Base-by-base conservation (phyloP, 108 stramenopile species). In the Pseudonitzschia delicatissima region DNA sequence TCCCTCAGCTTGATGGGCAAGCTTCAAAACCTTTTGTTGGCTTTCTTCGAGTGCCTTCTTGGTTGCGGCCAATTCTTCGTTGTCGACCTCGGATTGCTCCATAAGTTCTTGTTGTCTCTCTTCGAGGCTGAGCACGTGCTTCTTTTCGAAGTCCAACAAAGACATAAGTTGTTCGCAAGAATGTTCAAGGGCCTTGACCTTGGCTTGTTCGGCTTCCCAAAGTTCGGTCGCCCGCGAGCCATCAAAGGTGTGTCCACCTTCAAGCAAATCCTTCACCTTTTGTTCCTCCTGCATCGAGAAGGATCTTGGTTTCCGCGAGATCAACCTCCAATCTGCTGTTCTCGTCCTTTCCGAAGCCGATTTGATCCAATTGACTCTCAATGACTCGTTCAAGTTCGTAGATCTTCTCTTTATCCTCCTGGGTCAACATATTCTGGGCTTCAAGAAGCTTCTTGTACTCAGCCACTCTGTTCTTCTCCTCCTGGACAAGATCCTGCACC, bases 91-190 rank as follows among this genome's bases (percentile, higher is more conserved):
- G 18, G 48, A 34, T 31, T 49, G 51, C 13, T 58, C 35, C 29
- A 67, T 48, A 35, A 62, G 64, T 17, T 71, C 70, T 5, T 50
- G 11, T 21, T 71, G 70, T 32, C 64, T 63, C 33, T 32, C 29
- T 35, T 62, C 27, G 31, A 62, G 70, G 18, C 52, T 59, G 40
- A 66, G 49, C 2, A 65, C 40, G 59, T 61, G 66, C 20, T 45
- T 60, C 61, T 66, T 74, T 44, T 74, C 73, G 66, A 66, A 74
- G 47, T 67, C 66, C 51, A 74, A 48, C n/a, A 74, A 57, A 0
- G 64, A 65, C 48, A 58, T 58, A 11, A 74, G 61, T 25, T 74
- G 73, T 26, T 74, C 73, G n/a, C 66, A 57, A 33, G 73, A 65
- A 31, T 67, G 65, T 25, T 67, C 66, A 3, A 74, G 73, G 29